phyloP scores from a whole-genome alignment of 1,284 basidiomycete species.

The Cutaneotrichosporon daszewskae region DNA sequence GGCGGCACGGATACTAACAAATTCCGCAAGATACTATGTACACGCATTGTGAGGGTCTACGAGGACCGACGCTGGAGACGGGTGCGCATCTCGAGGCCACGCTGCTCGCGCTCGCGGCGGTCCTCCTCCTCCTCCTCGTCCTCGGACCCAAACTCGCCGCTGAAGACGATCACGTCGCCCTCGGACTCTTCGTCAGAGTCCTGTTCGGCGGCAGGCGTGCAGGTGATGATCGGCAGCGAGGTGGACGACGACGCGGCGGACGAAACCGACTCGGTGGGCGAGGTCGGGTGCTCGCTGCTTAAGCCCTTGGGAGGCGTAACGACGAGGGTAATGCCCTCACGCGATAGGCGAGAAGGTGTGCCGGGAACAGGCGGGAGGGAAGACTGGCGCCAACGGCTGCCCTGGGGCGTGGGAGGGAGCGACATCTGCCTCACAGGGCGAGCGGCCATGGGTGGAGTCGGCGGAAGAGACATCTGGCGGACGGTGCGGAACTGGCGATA shows the following conservation, averaged over 20 bases:
- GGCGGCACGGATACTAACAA: no score
- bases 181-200: slow-evolving; percentile 39
- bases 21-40: no score
- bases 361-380: not conserved
- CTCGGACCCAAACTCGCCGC: slow-evolving; percentile 12
- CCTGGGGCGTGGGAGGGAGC: slow-evolving; percentile 5
- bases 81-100: slow-evolving; percentile 19
- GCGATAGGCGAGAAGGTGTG: not conserved
- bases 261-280: slow-evolving; percentile 23
- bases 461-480: not conserved
- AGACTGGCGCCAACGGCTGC: slow-evolving; percentile 2
- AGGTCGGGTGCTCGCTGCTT: slow-evolving; percentile 13
- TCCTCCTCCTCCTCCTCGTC: slow-evolving; percentile 28
- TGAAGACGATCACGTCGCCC: slow-evolving; percentile 21
- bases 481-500: not conserved
- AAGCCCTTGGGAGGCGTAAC: slow-evolving; percentile 8
- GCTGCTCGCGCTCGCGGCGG: slow-evolving; percentile 28
- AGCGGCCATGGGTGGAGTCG: not conserved
- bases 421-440: slow-evolving; percentile 2
- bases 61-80: slow-evolving; percentile 1
- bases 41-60: not conserved
- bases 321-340: not conserved
- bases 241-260: slow-evolving; percentile 24
- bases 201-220: slow-evolving; percentile 41
- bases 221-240: slow-evolving; percentile 43